phyloP scores from a whole-genome alignment of 1,284 basidiomycete genomes.

The Sporisorium scitamineum region DNA sequence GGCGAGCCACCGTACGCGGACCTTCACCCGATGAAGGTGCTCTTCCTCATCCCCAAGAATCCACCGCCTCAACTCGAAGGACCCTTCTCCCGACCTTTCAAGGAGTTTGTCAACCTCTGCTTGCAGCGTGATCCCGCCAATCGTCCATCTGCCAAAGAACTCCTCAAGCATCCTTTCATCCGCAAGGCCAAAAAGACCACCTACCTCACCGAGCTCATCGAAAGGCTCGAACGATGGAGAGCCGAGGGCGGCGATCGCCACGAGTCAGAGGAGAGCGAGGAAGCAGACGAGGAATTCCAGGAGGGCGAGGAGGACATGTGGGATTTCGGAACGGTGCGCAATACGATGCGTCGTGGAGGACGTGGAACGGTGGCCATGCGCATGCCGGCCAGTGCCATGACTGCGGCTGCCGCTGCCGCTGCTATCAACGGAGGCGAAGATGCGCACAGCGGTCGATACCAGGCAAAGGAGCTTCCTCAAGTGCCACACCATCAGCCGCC shows the following conservation, averaged over 20 bases:
- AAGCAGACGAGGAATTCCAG: slow-evolving; percentile 53
- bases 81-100: slow-evolving; percentile 89
- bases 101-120: slow-evolving; percentile 92
- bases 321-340: slow-evolving; percentile 64
- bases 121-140: slow-evolving; percentile 92
- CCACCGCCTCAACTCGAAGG: slow-evolving; percentile 88
- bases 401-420: slow-evolving; percentile 43
- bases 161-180: slow-evolving; percentile 96
- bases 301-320: slow-evolving; percentile 60
- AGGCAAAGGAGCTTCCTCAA: slow-evolving; percentile 42
- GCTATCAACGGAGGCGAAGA: slow-evolving; percentile 34
- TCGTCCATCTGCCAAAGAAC: slow-evolving; percentile 92
- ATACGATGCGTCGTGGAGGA: slow-evolving; percentile 53
- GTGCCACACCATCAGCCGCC: slow-evolving; percentile 32
- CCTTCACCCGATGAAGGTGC: slow-evolving; percentile 98
- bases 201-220: slow-evolving; percentile 94
- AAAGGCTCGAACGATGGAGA: slow-evolving; percentile 91
- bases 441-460: slow-evolving; percentile 19
- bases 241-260: slow-evolving; percentile 73
- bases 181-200: slow-evolving; percentile 91
- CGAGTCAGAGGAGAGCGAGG: slow-evolving; percentile 55
- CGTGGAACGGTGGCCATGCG: slow-evolving; percentile 50
- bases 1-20: slow-evolving; percentile 98
- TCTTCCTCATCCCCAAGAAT: slow-evolving; percentile 98
- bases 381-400: slow-evolving; percentile 54